phyloP scores from a whole-genome alignment of 192 early-diverging fungal species.

The Diversispora epigaea region DNA sequence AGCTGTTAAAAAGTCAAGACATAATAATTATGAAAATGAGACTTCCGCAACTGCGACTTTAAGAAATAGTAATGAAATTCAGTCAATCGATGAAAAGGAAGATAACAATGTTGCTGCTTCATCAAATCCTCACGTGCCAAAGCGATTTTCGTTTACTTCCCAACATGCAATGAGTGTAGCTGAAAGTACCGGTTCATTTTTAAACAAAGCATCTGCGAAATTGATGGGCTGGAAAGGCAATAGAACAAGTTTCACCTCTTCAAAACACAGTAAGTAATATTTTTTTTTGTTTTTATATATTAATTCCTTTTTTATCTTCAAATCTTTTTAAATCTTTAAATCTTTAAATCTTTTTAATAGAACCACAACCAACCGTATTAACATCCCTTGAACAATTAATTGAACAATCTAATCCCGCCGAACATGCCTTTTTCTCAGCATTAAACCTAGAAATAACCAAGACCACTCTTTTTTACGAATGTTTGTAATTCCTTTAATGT shows the following conservation, averaged over 20 bases:
- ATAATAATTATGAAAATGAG: background rate
- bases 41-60: background rate
- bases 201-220: background rate
- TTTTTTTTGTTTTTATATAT: background rate
- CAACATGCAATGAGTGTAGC: background rate
- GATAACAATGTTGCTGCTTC: no score
- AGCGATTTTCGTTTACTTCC: background rate
- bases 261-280: background rate
- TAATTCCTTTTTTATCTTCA: no score
- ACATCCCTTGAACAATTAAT: conserved; percentile 1
- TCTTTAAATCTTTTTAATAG: background rate
- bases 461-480: background rate
- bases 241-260: background rate
- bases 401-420: background rate
- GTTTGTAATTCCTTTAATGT: background rate
- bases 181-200: background rate
- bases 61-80: background rate
- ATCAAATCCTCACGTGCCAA: background rate
- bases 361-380: background rate
- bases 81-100: no score
- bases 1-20: background rate
- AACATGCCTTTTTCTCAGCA: background rate
- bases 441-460: background rate
- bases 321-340: no score
- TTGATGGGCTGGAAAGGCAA: background rate